Conservation (phyloP, 2,329 filamentous ascomycete genomes). For the Aureobasidium vineae region DNA sequence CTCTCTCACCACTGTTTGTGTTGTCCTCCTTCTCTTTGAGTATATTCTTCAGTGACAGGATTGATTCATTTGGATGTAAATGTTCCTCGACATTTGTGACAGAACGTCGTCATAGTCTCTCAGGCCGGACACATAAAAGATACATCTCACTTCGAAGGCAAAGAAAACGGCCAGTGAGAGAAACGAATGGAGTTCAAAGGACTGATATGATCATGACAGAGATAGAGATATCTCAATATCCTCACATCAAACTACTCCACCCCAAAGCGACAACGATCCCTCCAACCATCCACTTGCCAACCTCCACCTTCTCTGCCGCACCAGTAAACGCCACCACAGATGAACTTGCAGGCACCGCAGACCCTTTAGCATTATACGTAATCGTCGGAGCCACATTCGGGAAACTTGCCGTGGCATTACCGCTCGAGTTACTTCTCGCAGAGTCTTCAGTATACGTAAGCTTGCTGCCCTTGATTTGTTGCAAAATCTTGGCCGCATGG, state of each 20-base stretch:
- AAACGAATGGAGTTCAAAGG: too few relatives aligned
- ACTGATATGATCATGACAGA: background rate
- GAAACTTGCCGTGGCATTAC: background rate
- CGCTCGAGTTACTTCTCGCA: background rate
- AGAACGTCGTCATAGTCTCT: too few relatives aligned
- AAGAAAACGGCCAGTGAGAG: too few relatives aligned
- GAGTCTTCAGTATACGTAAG: background rate
- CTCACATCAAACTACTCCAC: background rate
- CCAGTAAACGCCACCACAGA: background rate
- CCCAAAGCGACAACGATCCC: background rate
- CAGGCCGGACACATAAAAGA: too few relatives aligned
- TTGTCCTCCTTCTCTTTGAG: too few relatives aligned
- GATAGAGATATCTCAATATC: background rate
- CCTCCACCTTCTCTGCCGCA: background rate
- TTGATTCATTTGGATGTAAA: too few relatives aligned
- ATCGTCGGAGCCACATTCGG: background rate
- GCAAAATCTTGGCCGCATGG: conserved; percentile 7
- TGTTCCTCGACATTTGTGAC: too few relatives aligned
- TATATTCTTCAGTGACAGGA: too few relatives aligned
- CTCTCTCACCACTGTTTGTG: too few relatives aligned
- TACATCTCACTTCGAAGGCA: too few relatives aligned
- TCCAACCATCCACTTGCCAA: background rate
- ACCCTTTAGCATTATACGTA: background rate
- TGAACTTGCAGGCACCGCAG: background rate
- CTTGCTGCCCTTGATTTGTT: background rate